These are phyloP conservation scores for Microcyclospora pomicola DNA, from an alignment of 2,329 filamentous ascomycete genomes.

Conservation along the genomic window DNA sequence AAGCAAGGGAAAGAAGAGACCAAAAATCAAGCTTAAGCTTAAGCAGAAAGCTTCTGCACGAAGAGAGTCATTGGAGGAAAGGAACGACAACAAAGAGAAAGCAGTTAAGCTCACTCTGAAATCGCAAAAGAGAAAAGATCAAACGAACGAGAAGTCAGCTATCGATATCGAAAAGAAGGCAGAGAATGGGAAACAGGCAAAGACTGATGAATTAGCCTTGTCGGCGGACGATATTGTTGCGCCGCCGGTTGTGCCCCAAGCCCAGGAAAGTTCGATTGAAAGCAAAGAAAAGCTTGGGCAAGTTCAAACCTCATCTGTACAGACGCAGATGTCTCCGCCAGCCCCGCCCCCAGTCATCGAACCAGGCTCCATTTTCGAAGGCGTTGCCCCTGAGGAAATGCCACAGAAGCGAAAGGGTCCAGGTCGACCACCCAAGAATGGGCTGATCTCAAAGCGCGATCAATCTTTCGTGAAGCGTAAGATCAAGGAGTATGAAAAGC, in stretches of 20 bases:
- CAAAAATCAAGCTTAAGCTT: slow-evolving; percentile 12
- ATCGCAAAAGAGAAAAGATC: slow-evolving; percentile 6
- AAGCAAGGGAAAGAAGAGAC: slow-evolving; percentile 2
- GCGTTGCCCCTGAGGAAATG: slow-evolving; percentile 22
- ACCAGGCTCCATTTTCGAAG: slow-evolving; percentile 19
- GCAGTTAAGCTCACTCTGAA: slow-evolving; percentile 6
- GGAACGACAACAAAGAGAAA: slow-evolving; percentile 16
- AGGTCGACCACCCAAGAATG: slow-evolving; percentile 70
- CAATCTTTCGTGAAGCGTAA: slow-evolving; percentile 21
- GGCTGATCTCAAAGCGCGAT: slow-evolving; percentile 69
- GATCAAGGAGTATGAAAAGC: slow-evolving; percentile 23
- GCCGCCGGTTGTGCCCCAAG: not conserved
- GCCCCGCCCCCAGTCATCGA: slow-evolving; percentile 12
- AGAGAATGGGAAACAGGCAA: slow-evolving; percentile 13
- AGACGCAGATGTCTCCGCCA: slow-evolving; percentile 1
- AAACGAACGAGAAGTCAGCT: slow-evolving; percentile 1
- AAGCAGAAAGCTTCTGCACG: slow-evolving; percentile 5
- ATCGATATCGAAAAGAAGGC: slow-evolving; percentile 6
- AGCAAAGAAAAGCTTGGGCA: not conserved
- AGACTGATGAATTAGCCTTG: slow-evolving; percentile 3
- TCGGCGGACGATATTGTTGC: not conserved
- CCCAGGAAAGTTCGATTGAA: slow-evolving; percentile 1
- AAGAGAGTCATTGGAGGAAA: slow-evolving; percentile 15
- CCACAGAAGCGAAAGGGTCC: slow-evolving; percentile 58
- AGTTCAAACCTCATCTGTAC: no score